Evolutionary conservation across 2,329 filamentous ascomycete species (phyloP), one percentile per base, ranked within the genome.

Genomic region (Aspergillus terreus): DNA sequence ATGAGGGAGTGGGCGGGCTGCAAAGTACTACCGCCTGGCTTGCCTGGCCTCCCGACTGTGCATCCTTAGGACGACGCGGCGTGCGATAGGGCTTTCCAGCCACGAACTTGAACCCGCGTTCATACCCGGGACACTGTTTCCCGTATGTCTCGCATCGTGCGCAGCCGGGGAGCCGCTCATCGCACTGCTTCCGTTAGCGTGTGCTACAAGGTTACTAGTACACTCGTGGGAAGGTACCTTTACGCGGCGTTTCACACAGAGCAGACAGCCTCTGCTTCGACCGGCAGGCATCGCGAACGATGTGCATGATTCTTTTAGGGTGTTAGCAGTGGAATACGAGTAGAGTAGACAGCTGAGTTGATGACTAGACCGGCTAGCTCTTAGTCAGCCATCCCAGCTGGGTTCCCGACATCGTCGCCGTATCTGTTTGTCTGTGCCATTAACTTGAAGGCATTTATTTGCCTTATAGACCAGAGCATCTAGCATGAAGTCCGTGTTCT

Each of bases 101-200:
- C 15, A 71, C 58, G 21, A 71, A 71, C 38, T 67, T 70, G 44
- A 70, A 69, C 14, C 58, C 58, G 17, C 59, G 61, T 11, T 62
- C 60, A 52, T 71, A 71, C 14, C 68, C 69, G 10, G 67, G 67
- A 44, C 69, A 71, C 15, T 60, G 58, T 42, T 55, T 57, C 0
- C 68, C 67, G 21, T 70, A 64, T 33, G 58, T 69, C 32, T 66
- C 64, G 49, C 69, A 71, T 55, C 60, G 64, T 36, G 54, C 55
- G 50, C 68, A 71, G 1, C 59, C 62, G 40, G 68, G 65, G 14
- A 58, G 44, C 47, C 59, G 59, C 57, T 69, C 63, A 47, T 71
- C 69, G 49, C 69, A 71, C 68, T 71, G 14, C 9, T 25, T 30
- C 3, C 27, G 10, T 30, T 30, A 30, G 27, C 23, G 5, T 23